Evolutionary conservation across 1,139 yeast species (phyloP).

Genomic region (Arxiozyma slooffiae): DNA sequence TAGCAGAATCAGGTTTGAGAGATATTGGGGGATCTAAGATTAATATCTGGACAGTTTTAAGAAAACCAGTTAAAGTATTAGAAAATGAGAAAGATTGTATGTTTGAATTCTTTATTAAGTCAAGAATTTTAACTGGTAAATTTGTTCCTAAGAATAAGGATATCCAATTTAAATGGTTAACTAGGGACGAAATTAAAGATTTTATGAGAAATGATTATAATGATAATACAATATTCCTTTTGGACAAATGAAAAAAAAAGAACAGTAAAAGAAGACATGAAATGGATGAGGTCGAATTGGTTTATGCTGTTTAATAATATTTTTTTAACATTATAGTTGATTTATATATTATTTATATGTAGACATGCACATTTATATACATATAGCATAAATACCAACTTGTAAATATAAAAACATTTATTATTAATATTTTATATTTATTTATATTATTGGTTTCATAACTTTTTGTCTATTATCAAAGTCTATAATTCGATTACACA

Average conservation of each 20-base stretch:
- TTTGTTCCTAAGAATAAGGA: constrained; percentile 40
- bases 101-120: constrained; percentile 57
- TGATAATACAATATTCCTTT: constrained; percentile 42
- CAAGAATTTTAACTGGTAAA: constrained; percentile 83
- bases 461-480: too few species aligned
- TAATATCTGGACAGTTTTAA: constrained; percentile 83
- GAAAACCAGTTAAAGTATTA: constrained; percentile 71
- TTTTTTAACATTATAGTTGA: too few species aligned
- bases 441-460: background rate
- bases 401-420: constrained; percentile 4
- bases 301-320: too few species aligned
- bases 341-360: too few species aligned
- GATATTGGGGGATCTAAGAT: constrained; percentile 63
- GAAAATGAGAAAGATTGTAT: constrained; percentile 30
- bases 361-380: background rate
- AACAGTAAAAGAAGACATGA: background rate
- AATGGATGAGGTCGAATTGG: background rate
- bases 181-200: constrained; percentile 64
- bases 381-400: background rate
- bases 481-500: too few species aligned
- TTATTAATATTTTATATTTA: background rate
- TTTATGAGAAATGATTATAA: constrained; percentile 49
- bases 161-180: constrained; percentile 65
- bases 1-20: constrained; percentile 69
- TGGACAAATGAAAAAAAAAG: constrained; percentile 20